Evolutionary conservation across 495 filamentous ascomycete genomes (phyloP).

Genomic region (Pseudevernia furfuracea): DNA sequence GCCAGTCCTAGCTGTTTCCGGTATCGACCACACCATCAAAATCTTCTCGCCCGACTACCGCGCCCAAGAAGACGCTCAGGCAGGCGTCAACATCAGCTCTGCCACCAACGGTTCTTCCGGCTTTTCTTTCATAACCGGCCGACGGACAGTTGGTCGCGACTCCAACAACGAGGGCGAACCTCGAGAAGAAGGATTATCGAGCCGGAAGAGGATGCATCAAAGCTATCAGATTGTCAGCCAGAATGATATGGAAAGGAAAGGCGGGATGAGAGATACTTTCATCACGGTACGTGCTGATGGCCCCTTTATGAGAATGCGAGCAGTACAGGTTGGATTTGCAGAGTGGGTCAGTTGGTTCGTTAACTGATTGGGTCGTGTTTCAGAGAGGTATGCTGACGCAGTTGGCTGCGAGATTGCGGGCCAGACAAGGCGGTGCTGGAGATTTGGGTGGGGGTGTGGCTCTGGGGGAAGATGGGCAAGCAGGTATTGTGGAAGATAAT

Average conservation of each 20-base stretch:
- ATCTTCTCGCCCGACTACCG: constrained; percentile 61
- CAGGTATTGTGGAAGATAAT: constrained; percentile 40
- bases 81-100: constrained; percentile 45
- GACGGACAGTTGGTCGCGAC: constrained; percentile 11
- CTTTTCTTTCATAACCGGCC: constrained; percentile 33
- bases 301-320: constrained; percentile 19
- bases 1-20: constrained; percentile 60
- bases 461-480: constrained; percentile 26
- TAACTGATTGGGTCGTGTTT: constrained; percentile 26
- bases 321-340: constrained; percentile 17
- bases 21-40: constrained; percentile 70
- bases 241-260: constrained; percentile 57
- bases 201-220: constrained; percentile 51
- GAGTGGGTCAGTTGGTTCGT: constrained; percentile 14
- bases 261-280: constrained; percentile 53
- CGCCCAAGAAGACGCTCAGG: constrained; percentile 50
- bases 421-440: constrained; percentile 29
- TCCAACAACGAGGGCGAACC: constrained; percentile 15
- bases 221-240: constrained; percentile 56
- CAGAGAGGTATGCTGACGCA: constrained; percentile 55
- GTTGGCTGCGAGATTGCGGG: constrained; percentile 42
- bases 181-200: constrained; percentile 41
- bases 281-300: constrained; percentile 49
- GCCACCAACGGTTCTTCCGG: constrained; percentile 29
- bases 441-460: constrained; percentile 17